phyloP scores from a whole-genome alignment of 1,284 basidiomycete genomes.

The Sanghuangporus baumii region DNA sequence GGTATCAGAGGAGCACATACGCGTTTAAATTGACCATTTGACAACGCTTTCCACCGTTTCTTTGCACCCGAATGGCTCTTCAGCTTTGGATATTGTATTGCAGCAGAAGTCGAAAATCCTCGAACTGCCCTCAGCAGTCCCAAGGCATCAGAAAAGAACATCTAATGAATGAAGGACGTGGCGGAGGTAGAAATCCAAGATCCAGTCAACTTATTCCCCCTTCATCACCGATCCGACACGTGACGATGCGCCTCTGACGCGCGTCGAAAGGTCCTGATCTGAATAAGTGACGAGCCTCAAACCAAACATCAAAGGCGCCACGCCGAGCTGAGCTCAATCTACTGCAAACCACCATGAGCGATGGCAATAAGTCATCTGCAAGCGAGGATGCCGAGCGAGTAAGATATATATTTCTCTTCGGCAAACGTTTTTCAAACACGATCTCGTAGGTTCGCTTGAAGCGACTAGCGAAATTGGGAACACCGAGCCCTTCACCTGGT shows the following conservation, averaged over 20 bases:
- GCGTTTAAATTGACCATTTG: conserved; percentile 71
- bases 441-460: conserved; percentile 77
- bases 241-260: background rate
- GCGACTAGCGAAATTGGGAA: conserved; percentile 75
- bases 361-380: conserved; percentile 36
- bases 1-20: conserved; percentile 35
- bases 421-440: background rate
- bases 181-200: background rate
- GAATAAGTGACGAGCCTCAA: background rate
- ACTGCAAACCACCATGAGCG: conserved; percentile 35
- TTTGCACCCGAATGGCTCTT: conserved; percentile 78
- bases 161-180: background rate
- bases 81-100: conserved; percentile 53
- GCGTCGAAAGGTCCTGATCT: background rate
- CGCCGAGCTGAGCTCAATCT: conserved; percentile 27
- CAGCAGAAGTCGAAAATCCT: conserved; percentile 42
- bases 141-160: conserved; percentile 4
- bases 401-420: conserved; percentile 22
- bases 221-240: background rate
- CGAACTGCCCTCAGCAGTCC: conserved; percentile 15
- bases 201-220: too few relatives aligned
- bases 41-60: conserved; percentile 70
- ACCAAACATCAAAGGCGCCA: conserved; percentile 13
- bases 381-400: conserved; percentile 76
- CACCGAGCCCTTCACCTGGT: conserved; percentile 31